Conservation (phyloP, 1,284 basidiomycete genomes). For the Exobasidium cylindrosporum region DNA sequence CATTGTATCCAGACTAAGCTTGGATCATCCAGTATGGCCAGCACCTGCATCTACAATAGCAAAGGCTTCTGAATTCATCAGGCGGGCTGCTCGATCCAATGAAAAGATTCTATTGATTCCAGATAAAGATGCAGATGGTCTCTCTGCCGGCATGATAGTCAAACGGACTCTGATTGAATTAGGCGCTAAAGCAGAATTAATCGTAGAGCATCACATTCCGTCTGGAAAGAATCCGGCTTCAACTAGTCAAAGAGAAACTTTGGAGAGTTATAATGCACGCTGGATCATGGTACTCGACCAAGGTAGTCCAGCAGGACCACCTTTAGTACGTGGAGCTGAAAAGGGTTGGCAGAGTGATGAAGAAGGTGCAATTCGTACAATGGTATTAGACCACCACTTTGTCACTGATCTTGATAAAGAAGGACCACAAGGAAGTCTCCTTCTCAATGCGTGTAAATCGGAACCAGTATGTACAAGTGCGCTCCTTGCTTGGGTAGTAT, state of each 20-base stretch:
- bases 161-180: constrained; percentile 32
- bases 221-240: constrained; percentile 29
- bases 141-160: constrained; percentile 34
- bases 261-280: constrained; percentile 23
- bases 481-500: constrained; percentile 35
- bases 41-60: constrained; percentile 15
- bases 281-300: constrained; percentile 42
- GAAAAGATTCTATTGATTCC: constrained; percentile 27
- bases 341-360: constrained; percentile 25
- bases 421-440: constrained; percentile 31
- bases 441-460: constrained; percentile 37
- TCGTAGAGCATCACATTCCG: constrained; percentile 35
- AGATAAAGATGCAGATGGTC: constrained; percentile 43
- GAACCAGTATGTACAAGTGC: constrained; percentile 31
- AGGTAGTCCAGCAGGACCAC: constrained; percentile 34
- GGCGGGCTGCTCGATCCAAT: constrained; percentile 13
- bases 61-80: constrained; percentile 25
- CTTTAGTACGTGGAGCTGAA: constrained; percentile 29
- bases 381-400: constrained; percentile 42
- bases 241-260: constrained; percentile 19
- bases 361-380: constrained; percentile 19
- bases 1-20: constrained; percentile 20
- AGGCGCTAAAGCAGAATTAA: constrained; percentile 17
- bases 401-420: constrained; percentile 15
- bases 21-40: constrained; percentile 27